Evolutionary conservation across 208 protist species (phyloP).

Genomic region (Leishmania martiniquensis): DNA sequence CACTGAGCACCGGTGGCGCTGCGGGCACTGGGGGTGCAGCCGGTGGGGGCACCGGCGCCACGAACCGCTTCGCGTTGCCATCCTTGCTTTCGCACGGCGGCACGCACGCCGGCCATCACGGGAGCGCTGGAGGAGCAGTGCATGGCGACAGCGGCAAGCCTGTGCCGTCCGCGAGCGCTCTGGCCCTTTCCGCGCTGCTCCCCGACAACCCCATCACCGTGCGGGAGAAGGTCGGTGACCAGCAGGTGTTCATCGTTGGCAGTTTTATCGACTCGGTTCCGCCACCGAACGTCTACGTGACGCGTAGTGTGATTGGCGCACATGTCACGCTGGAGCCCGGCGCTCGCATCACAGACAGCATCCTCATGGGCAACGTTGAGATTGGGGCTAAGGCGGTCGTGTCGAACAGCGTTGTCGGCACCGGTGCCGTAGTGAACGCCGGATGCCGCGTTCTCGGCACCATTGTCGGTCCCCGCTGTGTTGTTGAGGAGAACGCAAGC

Average conservation of each 20-base stretch:
- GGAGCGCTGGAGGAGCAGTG: neutral
- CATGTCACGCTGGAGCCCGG: conserved; percentile 66
- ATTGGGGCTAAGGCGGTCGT: conserved; percentile 62
- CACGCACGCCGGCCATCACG: conserved; percentile 5
- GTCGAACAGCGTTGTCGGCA: conserved; percentile 58
- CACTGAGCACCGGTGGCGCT: neutral
- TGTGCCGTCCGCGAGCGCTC: conserved; percentile 13
- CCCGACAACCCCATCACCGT: conserved; percentile 65
- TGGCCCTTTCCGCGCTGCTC: conserved; percentile 53
- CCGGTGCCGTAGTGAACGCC: conserved; percentile 53
- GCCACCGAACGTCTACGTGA: conserved; percentile 60
- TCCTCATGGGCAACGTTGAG: conserved; percentile 76
- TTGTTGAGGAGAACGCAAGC: conserved; percentile 55
- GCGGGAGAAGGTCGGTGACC: conserved; percentile 33
- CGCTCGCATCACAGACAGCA: conserved; percentile 69
- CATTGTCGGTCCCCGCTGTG: conserved; percentile 58
- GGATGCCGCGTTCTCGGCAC: conserved; percentile 43
- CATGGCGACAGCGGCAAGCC: conserved; percentile 17
- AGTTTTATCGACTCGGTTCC: conserved; percentile 69
- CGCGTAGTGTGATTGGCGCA: conserved; percentile 75
- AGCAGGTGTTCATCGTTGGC: conserved; percentile 57
- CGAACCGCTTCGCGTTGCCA: conserved; percentile 3
- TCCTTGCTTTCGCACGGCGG: conserved; percentile 12
- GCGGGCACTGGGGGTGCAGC: conserved; percentile 3
- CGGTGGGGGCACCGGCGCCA: neutral